These are phyloP conservation scores for Backusella tarrabulga DNA, from an alignment of 192 early-diverging fungal species.

Conservation along the genomic window DNA sequence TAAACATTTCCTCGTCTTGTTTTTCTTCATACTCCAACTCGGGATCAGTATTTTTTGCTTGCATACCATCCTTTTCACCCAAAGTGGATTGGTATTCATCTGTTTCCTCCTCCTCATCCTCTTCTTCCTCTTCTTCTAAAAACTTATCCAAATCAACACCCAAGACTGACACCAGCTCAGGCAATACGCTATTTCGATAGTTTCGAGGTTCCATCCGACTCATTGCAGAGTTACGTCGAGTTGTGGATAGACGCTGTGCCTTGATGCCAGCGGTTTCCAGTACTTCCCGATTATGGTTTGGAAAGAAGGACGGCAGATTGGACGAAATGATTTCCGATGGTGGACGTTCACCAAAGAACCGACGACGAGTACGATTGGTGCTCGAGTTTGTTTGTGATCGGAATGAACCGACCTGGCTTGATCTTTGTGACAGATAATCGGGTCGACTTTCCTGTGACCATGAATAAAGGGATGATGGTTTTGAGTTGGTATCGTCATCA, in stretches of 20 bases:
- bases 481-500: background rate
- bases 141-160: conserved; percentile 41
- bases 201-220: conserved; percentile 22
- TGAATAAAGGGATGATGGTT: background rate
- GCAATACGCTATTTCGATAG: conserved; percentile 37
- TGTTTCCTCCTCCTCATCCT: conserved; percentile 23
- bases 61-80: background rate
- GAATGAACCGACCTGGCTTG: background rate
- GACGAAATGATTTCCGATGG: conserved; percentile 90
- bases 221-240: conserved; percentile 13
- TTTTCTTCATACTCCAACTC: conserved; percentile 28
- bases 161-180: conserved; percentile 36
- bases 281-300: conserved; percentile 51
- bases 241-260: conserved; percentile 34
- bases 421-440: background rate
- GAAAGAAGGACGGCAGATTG: conserved; percentile 91
- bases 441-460: background rate
- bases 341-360: conserved; percentile 95
- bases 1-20: background rate
- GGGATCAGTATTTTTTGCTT: background rate
- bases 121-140: conserved; percentile 28
- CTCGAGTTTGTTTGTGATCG: background rate
- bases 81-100: background rate
- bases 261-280: conserved; percentile 41
- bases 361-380: conserved; percentile 35